Evolutionary conservation across 371 early-diverging fungal genomes (phyloP), one percentile per base, ranked within the genome.

Genomic region (Mortierella sp.): DNA sequence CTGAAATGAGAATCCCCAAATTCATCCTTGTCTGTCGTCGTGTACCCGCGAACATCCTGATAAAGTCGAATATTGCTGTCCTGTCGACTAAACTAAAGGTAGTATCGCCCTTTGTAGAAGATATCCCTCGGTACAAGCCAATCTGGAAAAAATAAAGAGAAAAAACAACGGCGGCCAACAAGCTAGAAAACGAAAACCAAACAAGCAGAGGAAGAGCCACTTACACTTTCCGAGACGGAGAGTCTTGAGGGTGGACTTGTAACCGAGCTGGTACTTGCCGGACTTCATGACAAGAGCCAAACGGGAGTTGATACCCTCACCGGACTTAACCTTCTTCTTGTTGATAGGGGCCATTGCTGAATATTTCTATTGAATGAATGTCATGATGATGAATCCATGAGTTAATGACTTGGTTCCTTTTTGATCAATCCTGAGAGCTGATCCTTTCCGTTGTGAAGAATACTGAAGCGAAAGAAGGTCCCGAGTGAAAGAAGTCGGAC

Each of bases 231-330:
- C 99, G 88, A 96, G 94, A 88, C 99, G 96, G 87, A 99, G 92
- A 81, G 96, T 93, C 96, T 98, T 98, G 90, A 99, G 95, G 89
- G 99, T 98, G 84, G 97, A 95, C 95, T 98, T 98, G 96, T 98
- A 98, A 78, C 99, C 99, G 79, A 99, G 95, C 85, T 95, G 92
- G 93, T 96, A 96, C 94, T 99, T 99, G 89, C 99, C 99, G 90
- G 96, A 96, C 96, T 99, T 99, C 97, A 98, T 98, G 86, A 99
- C 99, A 82, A 99, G 96, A 82, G 97, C 97, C 89, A 99, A 95
- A 89, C 98, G 96, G 88, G 98, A 94, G 97, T 98, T 99, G 95
- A 99, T 98, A 92, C 94, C 94, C 93, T 99, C 98, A 78, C 92
- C 89, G 84, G 93, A 82, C 92, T 95, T 95, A 90, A 94, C 94